Percentiles rank a stretch among this genome's conserved stretches.
Evolutionary conservation across 139 green algal genomes (phyloP).

Genomic region (Haematococcus lacustris): DNA sequence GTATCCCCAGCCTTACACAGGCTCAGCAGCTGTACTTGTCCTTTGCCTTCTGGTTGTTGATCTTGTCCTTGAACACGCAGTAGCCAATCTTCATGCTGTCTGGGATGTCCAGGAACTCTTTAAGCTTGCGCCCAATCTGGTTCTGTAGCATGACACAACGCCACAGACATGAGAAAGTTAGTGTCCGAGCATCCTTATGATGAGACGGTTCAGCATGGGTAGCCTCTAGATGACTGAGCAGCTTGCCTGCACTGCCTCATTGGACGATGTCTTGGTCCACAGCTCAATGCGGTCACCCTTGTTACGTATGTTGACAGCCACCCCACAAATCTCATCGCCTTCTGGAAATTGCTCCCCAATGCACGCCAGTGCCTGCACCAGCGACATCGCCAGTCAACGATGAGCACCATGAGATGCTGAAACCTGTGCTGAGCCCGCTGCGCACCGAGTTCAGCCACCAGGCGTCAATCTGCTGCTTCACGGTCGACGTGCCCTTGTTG

Average conservation of each 20-base stretch:
- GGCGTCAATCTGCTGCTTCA: slow-evolving; percentile 72
- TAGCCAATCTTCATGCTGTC: slow-evolving; percentile 77
- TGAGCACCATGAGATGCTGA: background rate
- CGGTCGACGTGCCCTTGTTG: slow-evolving; percentile 37
- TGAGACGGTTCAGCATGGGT: background rate
- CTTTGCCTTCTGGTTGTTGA: slow-evolving; percentile 67
- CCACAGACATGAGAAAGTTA: background rate
- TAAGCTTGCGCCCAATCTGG: slow-evolving; percentile 83
- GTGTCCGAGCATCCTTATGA: background rate
- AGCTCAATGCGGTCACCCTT: slow-evolving; percentile 82
- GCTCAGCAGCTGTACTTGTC: slow-evolving; percentile 80
- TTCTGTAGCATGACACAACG: slow-evolving; percentile 26
- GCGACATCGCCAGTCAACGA: background rate
- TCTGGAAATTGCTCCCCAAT: slow-evolving; percentile 98
- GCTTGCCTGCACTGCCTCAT: slow-evolving; percentile 72
- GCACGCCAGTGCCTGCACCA: slow-evolving; percentile 79
- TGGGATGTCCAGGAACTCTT: slow-evolving; percentile 79
- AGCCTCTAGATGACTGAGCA: background rate
- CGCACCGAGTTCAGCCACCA: slow-evolving; percentile 88
- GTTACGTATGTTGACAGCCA: slow-evolving; percentile 85
- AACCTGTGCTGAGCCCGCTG: background rate
- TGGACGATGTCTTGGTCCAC: slow-evolving; percentile 89
- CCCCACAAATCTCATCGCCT: slow-evolving; percentile 90
- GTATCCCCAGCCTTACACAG: background rate
- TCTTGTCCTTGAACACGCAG: slow-evolving; percentile 83